Conservation (phyloP, 345 rosid genomes). For the Citrus inodora region DNA sequence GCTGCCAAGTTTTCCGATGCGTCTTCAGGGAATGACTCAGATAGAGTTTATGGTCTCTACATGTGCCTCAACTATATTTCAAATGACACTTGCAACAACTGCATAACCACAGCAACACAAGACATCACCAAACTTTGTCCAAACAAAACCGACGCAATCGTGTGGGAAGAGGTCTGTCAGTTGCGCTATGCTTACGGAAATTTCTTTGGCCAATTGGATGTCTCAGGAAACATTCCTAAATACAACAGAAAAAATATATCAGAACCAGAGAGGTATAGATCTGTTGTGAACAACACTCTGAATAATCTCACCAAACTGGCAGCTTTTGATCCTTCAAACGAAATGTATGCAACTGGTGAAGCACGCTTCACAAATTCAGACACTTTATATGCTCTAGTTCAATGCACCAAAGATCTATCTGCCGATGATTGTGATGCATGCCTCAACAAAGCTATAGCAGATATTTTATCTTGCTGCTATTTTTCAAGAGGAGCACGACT, state of each 20-base stretch:
- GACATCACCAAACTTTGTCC: conserved; percentile 22
- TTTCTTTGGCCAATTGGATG: conserved; percentile 30
- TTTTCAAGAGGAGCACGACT: conserved; percentile 32
- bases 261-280: conserved; percentile 19
- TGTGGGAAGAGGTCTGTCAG: conserved; percentile 40
- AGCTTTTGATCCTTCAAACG: conserved; percentile 6
- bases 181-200: conserved; percentile 25
- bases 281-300: conserved; percentile 23
- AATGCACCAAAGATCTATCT: conserved; percentile 35
- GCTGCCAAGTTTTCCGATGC: conserved; percentile 1
- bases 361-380: not conserved
- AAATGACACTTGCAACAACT: conserved; percentile 13
- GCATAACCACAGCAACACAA: conserved; percentile 14
- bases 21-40: conserved; percentile 14
- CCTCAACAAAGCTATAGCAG: conserved; percentile 25
- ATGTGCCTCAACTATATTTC: conserved; percentile 33
- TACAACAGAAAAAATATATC: conserved; percentile 15
- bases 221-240: conserved; percentile 17
- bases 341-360: conserved; percentile 14
- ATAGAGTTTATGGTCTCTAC: conserved; percentile 28
- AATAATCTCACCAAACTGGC: conserved; percentile 16
- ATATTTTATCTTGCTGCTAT: conserved; percentile 21
- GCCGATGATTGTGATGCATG: conserved; percentile 27
- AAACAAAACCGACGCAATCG: conserved; percentile 19
- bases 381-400: conserved; percentile 26